Evolutionary conservation across 805 yeast genomes (phyloP), one percentile per base, ranked within the genome.

Genomic region (Candida railenensis): DNA sequence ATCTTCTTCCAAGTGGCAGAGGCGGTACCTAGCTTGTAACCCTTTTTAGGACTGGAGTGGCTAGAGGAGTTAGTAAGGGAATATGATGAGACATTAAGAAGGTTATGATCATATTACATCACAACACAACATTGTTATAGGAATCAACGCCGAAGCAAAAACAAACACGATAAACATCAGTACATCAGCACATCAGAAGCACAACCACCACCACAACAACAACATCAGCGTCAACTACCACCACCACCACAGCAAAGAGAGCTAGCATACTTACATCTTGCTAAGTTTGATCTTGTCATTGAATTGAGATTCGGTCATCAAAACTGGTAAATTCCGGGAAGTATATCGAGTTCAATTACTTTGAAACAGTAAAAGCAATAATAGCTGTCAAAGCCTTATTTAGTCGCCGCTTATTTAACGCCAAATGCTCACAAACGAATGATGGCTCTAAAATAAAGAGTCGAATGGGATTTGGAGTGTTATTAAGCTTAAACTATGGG

Each of bases 1-100:
- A 72, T 57, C 48, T 71, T 69, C 46, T 62, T 65, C 74, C 75
- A 71, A 0, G 76, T 62, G 22, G 76, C 77, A 8, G 67, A 57
- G 3, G 74, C 62, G 1, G 74, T 63, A 18, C 76, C 76, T 22
- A 69, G 55, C 46, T 63, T 59, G 50, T 69, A 62, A 4, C 74
- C 77, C 43, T 57, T 58, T 44, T 63, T 61, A 1, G 69, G 66
- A 34, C 62, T 55, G 19, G 69, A 62, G 42, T 64, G 66, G 30
- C 67, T 63, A 39, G 33, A 19, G 18, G 40, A n/a, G 42, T 40
- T 40, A 40, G 42, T 40, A 22, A 25, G n/a, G 14, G 12, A 9
- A 8, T 14, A 9, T 14, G 33, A 28, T 9, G 8, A 8, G 14
- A 28, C 14, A 14, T 9, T 9, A 14, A 8, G 33, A 28, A 14